These are phyloP conservation scores for Fusarium siculi DNA, from an alignment of 2,329 filamentous ascomycete genomes.

Conservation along the genomic window DNA sequence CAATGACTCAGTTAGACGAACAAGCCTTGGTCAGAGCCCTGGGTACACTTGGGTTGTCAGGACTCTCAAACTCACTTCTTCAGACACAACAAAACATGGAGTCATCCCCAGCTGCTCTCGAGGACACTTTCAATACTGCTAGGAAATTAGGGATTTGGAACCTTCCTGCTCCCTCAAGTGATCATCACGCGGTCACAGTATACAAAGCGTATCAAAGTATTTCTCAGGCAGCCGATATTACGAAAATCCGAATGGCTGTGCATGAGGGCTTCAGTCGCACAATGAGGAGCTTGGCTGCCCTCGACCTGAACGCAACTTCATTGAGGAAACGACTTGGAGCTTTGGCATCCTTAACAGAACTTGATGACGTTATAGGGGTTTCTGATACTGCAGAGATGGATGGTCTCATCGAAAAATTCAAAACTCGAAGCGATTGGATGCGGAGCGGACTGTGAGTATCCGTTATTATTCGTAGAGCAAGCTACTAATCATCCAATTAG, in stretches of 20 bases:
- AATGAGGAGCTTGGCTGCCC: conserved; percentile 66
- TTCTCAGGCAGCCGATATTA: conserved; percentile 70
- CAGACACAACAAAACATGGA: conserved; percentile 72
- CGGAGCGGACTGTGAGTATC: conserved; percentile 76
- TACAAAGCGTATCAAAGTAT: conserved; percentile 87
- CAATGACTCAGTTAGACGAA: conserved; percentile 67
- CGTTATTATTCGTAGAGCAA: background rate
- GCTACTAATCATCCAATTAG: conserved; percentile 52
- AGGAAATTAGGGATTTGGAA: conserved; percentile 92
- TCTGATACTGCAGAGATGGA: conserved; percentile 69
- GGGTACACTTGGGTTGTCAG: conserved; percentile 83
- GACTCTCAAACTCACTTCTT: conserved; percentile 83
- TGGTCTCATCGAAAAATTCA: conserved; percentile 70
- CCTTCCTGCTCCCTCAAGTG: conserved; percentile 75
- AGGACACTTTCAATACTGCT: conserved; percentile 82
- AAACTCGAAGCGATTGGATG: conserved; percentile 80
- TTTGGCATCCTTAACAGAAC: conserved; percentile 80
- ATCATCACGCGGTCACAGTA: conserved; percentile 73
- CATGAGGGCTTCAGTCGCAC: conserved; percentile 71
- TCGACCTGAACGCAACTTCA: conserved; percentile 60
- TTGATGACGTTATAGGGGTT: conserved; percentile 79
- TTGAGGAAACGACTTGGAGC: conserved; percentile 68
- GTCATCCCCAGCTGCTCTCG: conserved; percentile 67
- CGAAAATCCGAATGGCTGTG: conserved; percentile 65
- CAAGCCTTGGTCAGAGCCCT: conserved; percentile 80